Evolutionary conservation across 192 early-diverging fungal species (phyloP), one percentile per base, ranked within the genome.

Genomic region (Diversispora eburnea): DNA sequence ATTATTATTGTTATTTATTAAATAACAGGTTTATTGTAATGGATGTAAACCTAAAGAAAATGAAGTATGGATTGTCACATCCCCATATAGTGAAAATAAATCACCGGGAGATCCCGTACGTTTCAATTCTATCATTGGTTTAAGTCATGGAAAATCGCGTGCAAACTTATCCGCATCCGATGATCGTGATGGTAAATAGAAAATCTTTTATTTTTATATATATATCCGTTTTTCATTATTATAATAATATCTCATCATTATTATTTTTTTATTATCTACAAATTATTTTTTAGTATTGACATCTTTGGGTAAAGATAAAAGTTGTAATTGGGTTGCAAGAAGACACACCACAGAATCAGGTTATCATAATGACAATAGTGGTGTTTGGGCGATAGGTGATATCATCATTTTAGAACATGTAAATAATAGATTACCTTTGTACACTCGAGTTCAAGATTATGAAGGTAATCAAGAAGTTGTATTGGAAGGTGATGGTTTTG

Each of bases 301-400:
- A 41, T 62, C 41, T 15, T 42, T 17, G 13, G 60, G 60, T 4
- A 62, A 42, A 62, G 17, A n/a, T n/a, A 17, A 33, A n/a, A 62
- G 42, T 62, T 42, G 60, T n/a, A 62, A 62, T 41, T 62, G 60
- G 60, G 8, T 43, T 17, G 60, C 42, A 6, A 33, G 60, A 62
- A 25, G 60, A 15, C 60, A 62, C 41, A 41, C 60, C 33, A 62
- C 60, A 41, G 60, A 62, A 41, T 25, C 60, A 42, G 60, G 60
- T 5, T 62, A 62, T 7, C 60, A 41, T 3, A 62, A 62, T 43
- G 60, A 62, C 1, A 33, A 22, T 42, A 62, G 42, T 41, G 60
- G 60, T 9, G 60, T 62, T 42, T 62, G 60, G 60, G 60, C 60
- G 41, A 62, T 62, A 43, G 60, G 60, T 45, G 41, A 62, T 62